Evolutionary conservation across 495 filamentous ascomycete species (phyloP), one percentile per base, ranked within the genome.

Genomic region (Platismatia glauca): DNA sequence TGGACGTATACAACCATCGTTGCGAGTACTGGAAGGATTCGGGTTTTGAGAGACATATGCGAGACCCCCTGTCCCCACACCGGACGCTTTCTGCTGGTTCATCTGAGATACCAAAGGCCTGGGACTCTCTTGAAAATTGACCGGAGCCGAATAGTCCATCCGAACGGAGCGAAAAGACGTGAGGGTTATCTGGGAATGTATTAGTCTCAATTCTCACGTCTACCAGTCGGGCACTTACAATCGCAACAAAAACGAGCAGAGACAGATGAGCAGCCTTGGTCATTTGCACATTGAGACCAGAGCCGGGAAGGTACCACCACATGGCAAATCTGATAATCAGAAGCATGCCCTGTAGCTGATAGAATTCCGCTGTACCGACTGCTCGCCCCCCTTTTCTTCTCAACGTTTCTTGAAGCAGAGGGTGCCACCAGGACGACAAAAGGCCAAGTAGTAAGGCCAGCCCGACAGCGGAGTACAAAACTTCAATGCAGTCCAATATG

Each of bases 371-470:
- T 15, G 88, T 77, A 0, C 90, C 88, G 13, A 76, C 72, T 59
- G 92, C 81, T 59, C 86, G 83, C 34, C 79, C 84, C 46, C 77
- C 79, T 66, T 84, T 79, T 29, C 86, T 84, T 59, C 81, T 78
- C n/a, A 84, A 74, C 67, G 84, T 84, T 64, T 86, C 74, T 63
- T 80, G 78, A 68, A 90, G 77, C 60, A 80, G 81, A 9, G 88
- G 88, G 65, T 91, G 92, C 87, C 89, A 95, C 83, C 87, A 91
- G 16, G 85, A 71, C 3, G 86, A 81, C 8, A 82, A 66, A 33
- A 86, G 64, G 31, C 81, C 83, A 4, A 81, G 72, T 27, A 79
- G 63, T 33, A 87, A 74, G 20, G 79, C 74, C 74, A 70, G 64
- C 39, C 68, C 78, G 64, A 73, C 84, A 62, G 67, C 58, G 61